Evolutionary conservation across 2,329 filamentous ascomycete genomes (phyloP).

Genomic region (Drechslera avenae): DNA sequence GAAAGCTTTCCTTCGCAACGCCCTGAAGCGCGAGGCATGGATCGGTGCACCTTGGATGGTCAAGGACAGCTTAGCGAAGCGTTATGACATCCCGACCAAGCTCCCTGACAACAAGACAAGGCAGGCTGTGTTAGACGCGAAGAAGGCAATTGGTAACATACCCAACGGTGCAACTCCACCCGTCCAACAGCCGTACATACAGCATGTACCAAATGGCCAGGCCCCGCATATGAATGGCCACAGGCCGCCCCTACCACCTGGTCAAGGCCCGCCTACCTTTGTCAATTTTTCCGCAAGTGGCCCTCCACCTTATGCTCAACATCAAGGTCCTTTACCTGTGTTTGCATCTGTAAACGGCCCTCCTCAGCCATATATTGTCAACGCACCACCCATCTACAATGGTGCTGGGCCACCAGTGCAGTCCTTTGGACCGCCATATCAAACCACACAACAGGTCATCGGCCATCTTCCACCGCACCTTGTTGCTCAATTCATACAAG

Average conservation of each 20-base stretch:
- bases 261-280: conserved; percentile 49
- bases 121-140: conserved; percentile 43
- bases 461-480: conserved; percentile 27
- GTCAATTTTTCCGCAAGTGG: conserved; percentile 58
- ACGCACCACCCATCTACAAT: conserved; percentile 9
- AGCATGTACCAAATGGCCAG: conserved; percentile 26
- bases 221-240: conserved; percentile 29
- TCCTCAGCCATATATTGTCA: conserved; percentile 11
- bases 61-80: conserved; percentile 79
- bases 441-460: conserved; percentile 20
- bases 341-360: conserved; percentile 9
- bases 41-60: conserved; percentile 97
- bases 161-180: conserved; percentile 37
- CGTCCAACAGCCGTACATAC: conserved; percentile 21
- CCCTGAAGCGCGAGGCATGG: conserved; percentile 89
- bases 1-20: conserved; percentile 92
- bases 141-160: conserved; percentile 69
- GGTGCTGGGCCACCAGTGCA: conserved; percentile 6
- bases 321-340: conserved; percentile 57
- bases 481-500: conserved; percentile 24
- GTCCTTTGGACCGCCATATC: conserved; percentile 7
- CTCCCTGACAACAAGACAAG: conserved; percentile 63
- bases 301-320: conserved; percentile 70
- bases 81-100: conserved; percentile 85
- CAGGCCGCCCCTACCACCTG: conserved; percentile 17